Base-by-base conservation (phyloP, 179 eudicot genomes). In the Heliamphora pulchella region DNA sequence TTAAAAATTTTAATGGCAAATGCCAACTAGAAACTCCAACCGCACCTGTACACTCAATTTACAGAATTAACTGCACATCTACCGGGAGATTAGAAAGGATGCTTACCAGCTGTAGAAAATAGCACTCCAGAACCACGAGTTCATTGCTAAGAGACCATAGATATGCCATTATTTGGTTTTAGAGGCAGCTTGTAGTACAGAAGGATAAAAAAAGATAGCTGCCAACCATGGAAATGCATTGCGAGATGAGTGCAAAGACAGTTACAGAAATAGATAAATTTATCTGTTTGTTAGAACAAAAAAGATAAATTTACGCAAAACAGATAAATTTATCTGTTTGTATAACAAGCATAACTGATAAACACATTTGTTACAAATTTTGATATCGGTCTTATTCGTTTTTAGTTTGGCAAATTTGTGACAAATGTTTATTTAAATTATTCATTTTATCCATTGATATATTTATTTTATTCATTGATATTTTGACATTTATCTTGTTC, bases 101-200 rank as follows among this genome's bases (percentile, higher is more conserved):
- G 64, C 87, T 87, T 78, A 94, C 98, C 96, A 80, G 80, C 92
- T 87, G 72, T 94, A 97, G 82, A 93, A 94, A 84, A 90, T 86
- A 80, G 93, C 93, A 85, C 97, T 93, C 97, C 98, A 94, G 82
- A 94, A 80, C 96, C 98, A 94, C 11, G 96, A 84, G 80, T 90
- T 93, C 79, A 94, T 67, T 3, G 97, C 84, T 18, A 94, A 79
- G 64, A 94, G 82, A 59, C 83, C 96, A 84, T 94, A 94, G 80
- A 91, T 78, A 78, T 91, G 85, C 93, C 94, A 94, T 83, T 87
- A 74, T 86, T 84, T 63, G 88, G 85, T 82, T 87, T 93, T 66
- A 85, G 65, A 46, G 97, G 97, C 75, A 94, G 86, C 89, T 88
- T 91, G 75, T 87, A 83, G 81, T 86, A 54, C 55, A 94, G 64